A percentile compares a stretch with the other conserved stretches of the same genome.
Evolutionary conservation across 352 stramenopile species (phyloP).

Genomic region (Peronospora destructor): DNA sequence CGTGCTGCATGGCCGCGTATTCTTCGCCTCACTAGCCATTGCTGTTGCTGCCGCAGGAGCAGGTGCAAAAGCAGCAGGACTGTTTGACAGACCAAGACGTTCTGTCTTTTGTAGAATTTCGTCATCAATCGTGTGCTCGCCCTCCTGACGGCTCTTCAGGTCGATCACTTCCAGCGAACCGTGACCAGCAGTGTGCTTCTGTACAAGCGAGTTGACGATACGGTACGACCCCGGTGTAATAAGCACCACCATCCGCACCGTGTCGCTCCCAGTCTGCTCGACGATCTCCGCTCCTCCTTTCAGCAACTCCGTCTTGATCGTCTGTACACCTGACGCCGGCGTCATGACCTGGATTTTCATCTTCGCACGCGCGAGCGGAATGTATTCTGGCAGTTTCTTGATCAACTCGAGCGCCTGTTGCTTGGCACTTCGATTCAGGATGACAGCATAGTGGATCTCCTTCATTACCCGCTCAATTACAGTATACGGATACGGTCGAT

Average conservation of each 20-base stretch:
- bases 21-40: conserved; percentile 29
- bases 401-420: conserved; percentile 96
- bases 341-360: conserved; percentile 92
- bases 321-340: conserved; percentile 34
- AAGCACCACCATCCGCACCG: conserved; percentile 54
- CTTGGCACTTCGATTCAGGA: conserved; percentile 93
- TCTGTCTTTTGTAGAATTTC: conserved; percentile 87
- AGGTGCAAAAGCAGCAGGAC: conserved; percentile 8
- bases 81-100: conserved; percentile 42
- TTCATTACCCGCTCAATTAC: conserved; percentile 97
- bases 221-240: conserved; percentile 76
- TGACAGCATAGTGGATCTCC: conserved; percentile 91
- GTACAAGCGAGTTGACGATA: conserved; percentile 61
- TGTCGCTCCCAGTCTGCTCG: conserved; percentile 53
- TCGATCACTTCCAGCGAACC: conserved; percentile 88
- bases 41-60: conserved; percentile 4
- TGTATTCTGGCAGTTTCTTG: conserved; percentile 86
- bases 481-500: conserved; percentile 93
- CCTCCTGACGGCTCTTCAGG: conserved; percentile 89
- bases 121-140: conserved; percentile 86
- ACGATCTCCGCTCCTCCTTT: conserved; percentile 64
- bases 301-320: conserved; percentile 52
- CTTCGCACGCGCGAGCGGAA: conserved; percentile 94
- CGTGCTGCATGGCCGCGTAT: conserved; percentile 81
- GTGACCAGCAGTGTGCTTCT: conserved; percentile 43